Evolutionary conservation across 352 stramenopile species (phyloP).

Genomic region (Pythium biforme): DNA sequence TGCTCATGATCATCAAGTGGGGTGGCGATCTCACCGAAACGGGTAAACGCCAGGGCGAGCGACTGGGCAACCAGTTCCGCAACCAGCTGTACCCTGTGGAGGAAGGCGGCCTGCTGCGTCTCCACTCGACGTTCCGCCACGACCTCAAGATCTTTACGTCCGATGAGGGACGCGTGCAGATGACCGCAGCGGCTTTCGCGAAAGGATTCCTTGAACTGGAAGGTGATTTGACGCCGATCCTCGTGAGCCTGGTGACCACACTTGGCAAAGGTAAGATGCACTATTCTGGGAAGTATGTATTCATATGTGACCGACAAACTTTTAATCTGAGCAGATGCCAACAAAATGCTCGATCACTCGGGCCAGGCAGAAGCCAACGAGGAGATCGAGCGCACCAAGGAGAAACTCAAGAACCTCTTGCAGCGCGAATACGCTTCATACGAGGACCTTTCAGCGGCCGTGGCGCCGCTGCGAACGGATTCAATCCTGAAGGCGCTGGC

Average conservation of each 20-base stretch:
- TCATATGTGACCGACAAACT: background rate
- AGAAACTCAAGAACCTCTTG: constrained; percentile 91
- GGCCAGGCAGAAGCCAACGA: constrained; percentile 97
- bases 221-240: constrained; percentile 98
- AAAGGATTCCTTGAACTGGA: constrained; percentile 99
- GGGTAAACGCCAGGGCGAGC: constrained; percentile 96
- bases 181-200: constrained; percentile 99
- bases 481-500: constrained; percentile 78
- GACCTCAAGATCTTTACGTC: constrained; percentile 99
- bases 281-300: background rate
- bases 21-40: constrained; percentile 98
- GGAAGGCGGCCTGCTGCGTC: constrained; percentile 93
- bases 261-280: constrained; percentile 62
- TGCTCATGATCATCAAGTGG: constrained; percentile 99
- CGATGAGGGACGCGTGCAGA: constrained; percentile 99
- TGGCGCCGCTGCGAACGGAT: constrained; percentile 70
- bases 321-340: constrained; percentile 49
- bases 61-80: constrained; percentile 92
- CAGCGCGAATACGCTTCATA: constrained; percentile 68
- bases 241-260: constrained; percentile 94
- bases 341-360: constrained; percentile 98
- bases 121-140: constrained; percentile 99
- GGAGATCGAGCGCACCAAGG: constrained; percentile 78
- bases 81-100: constrained; percentile 89
- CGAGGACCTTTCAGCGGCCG: constrained; percentile 61